Percentiles rank a stretch among this genome's conserved stretches.
These are phyloP conservation scores for Artemisia annua DNA, from an alignment of 129 eudicot genomes.

Conservation along the genomic window DNA sequence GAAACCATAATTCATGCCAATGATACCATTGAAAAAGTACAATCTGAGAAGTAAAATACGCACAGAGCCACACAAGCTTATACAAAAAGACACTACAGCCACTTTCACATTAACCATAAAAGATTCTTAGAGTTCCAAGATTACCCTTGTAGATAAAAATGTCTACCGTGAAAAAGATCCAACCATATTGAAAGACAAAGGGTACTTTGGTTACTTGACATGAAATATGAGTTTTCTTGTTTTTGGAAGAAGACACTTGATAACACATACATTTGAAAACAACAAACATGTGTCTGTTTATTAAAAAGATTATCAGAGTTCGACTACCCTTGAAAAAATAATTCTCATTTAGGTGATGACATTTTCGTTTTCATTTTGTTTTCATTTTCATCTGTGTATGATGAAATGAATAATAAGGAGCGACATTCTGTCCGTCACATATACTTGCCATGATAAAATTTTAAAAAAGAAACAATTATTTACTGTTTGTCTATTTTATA, in stretches of 20 bases:
- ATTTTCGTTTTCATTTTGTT: no score
- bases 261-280: neutral
- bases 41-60: neutral
- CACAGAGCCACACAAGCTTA: neutral
- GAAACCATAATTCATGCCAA: neutral
- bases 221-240: no score
- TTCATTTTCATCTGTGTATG: no score
- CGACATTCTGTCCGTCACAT: neutral
- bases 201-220: slow-evolving; percentile 18
- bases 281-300: slow-evolving; percentile 14
- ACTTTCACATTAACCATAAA: neutral
- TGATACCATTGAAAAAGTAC: slow-evolving; percentile 5
- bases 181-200: slow-evolving; percentile 5
- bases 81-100: neutral
- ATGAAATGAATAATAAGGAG: neutral
- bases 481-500: neutral
- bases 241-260: no score
- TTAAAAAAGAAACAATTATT: neutral
- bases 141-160: no score
- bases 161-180: neutral
- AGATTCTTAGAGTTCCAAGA: no score
- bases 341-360: no score
- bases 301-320: slow-evolving; percentile 2
- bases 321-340: no score
- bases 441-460: no score